phyloP scores from a whole-genome alignment of 2,329 filamentous ascomycete species.

The Neofusicoccum kwambonambiense region DNA sequence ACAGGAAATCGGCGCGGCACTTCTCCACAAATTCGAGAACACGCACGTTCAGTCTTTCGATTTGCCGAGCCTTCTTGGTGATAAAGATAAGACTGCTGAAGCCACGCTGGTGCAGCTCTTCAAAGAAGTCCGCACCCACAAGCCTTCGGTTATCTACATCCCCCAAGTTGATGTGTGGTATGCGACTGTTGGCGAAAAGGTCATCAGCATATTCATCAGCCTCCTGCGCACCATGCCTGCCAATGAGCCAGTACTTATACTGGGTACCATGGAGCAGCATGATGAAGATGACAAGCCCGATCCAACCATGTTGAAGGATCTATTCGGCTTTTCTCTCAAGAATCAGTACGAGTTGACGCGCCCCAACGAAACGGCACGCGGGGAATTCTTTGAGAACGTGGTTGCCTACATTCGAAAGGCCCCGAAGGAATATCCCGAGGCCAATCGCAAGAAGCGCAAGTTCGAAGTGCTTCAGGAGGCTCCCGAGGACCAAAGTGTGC shows the following conservation, averaged over 20 bases:
- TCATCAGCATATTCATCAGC: constrained; percentile 77
- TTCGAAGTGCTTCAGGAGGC: constrained; percentile 71
- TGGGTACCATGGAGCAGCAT: constrained; percentile 77
- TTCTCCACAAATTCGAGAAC: constrained; percentile 88
- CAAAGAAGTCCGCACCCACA: constrained; percentile 87
- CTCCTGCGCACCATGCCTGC: constrained; percentile 81
- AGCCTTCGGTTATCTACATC: constrained; percentile 93
- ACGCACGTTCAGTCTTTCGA: constrained; percentile 95
- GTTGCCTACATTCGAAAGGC: constrained; percentile 74
- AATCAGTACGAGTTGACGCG: constrained; percentile 70
- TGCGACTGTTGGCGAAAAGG: constrained; percentile 60
- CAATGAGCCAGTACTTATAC: constrained; percentile 82
- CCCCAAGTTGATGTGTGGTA: constrained; percentile 91
- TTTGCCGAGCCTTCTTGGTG: constrained; percentile 79
- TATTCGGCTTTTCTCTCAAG: constrained; percentile 83
- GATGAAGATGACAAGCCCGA: constrained; percentile 58
- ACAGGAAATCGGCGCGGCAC: constrained; percentile 77
- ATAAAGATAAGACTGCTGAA: constrained; percentile 77
- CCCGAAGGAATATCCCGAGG: constrained; percentile 84
- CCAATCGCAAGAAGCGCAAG: constrained; percentile 78
- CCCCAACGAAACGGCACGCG: constrained; percentile 66
- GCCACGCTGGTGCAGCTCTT: constrained; percentile 89
- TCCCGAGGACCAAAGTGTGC: constrained; percentile 59
- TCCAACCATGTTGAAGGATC: constrained; percentile 64
- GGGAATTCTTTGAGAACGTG: constrained; percentile 75